These are phyloP conservation scores for Colletotrichum simmondsii DNA, from an alignment of 2,329 filamentous ascomycete genomes.

Conservation along the genomic window DNA sequence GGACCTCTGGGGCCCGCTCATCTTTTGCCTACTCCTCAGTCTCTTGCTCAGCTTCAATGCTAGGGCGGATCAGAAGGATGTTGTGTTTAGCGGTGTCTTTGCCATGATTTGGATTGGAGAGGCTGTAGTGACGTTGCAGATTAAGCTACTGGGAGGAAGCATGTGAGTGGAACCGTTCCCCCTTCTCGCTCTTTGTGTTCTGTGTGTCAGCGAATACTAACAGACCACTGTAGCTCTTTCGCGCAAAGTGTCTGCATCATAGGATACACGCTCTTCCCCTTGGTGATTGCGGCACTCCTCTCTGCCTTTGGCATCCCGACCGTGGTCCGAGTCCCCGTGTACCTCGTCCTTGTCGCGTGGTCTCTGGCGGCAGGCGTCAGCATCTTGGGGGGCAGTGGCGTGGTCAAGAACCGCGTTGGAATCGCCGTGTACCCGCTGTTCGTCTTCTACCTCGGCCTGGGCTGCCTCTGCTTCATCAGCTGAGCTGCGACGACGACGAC, in stretches of 20 bases:
- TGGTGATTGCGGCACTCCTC: conserved; percentile 91
- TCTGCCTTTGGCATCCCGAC: conserved; percentile 84
- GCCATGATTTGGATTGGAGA: conserved; percentile 97
- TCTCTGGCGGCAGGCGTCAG: conserved; percentile 95
- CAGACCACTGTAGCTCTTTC: conserved; percentile 76
- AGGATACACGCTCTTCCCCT: conserved; percentile 96
- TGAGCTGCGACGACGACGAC: conserved; percentile 51
- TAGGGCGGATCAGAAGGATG: conserved; percentile 80
- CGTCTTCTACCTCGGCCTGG: conserved; percentile 93
- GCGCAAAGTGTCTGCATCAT: conserved; percentile 98
- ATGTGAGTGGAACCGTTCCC: conserved; percentile 73
- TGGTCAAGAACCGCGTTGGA: conserved; percentile 92
- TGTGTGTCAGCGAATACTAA: conserved; percentile 13
- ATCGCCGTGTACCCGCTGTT: conserved; percentile 95
- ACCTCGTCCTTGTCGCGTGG: conserved; percentile 89
- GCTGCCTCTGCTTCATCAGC: conserved; percentile 97
- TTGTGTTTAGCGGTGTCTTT: conserved; percentile 96
- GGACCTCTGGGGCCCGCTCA: conserved; percentile 97
- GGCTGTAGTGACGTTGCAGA: conserved; percentile 96
- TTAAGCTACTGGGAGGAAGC: conserved; percentile 94
- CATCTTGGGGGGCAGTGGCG: conserved; percentile 93
- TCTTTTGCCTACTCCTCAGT: conserved; percentile 92
- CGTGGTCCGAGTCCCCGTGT: conserved; percentile 89
- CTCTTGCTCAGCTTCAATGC: conserved; percentile 88
- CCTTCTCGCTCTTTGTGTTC: background rate